Percentiles rank a stretch among this genome's conserved stretches.
Evolutionary conservation across 768 basidiomycete species (phyloP).

Genomic region (Dioszegia crocea): DNA sequence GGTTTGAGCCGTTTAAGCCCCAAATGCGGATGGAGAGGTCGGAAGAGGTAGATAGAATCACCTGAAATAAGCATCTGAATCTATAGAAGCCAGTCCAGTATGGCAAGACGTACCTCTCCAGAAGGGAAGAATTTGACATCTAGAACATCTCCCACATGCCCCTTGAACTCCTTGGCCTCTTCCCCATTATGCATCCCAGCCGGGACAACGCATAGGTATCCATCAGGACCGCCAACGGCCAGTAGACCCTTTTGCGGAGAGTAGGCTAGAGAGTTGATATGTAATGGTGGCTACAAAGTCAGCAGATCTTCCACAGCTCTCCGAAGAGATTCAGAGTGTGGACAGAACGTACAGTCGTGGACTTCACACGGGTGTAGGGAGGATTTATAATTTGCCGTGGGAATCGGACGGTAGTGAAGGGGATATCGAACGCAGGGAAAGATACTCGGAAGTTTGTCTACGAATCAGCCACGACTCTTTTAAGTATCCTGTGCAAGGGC

Average conservation of each 20-base stretch:
- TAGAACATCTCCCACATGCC: constrained; percentile 51
- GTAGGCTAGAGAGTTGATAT: constrained; percentile 40
- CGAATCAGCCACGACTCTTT: not conserved
- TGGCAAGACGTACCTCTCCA: constrained; percentile 34
- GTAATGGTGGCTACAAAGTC: constrained; percentile 32
- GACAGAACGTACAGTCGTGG: constrained; percentile 28
- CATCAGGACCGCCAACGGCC: constrained; percentile 47
- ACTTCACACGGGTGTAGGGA: constrained; percentile 51
- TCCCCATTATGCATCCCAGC: constrained; percentile 11
- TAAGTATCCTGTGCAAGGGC: no score
- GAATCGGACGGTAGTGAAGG: constrained; percentile 55
- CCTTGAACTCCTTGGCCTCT: constrained; percentile 34
- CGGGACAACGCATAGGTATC: constrained; percentile 37
- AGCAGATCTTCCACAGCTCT: not conserved
- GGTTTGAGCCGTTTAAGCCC: constrained; percentile 57
- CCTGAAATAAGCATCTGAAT: constrained; percentile 47
- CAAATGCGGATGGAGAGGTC: constrained; percentile 67
- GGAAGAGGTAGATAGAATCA: constrained; percentile 64
- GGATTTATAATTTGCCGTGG: constrained; percentile 58
- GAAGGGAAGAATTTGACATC: constrained; percentile 48
- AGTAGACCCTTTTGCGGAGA: constrained; percentile 28
- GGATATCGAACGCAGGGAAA: constrained; percentile 53
- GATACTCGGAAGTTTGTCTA: constrained; percentile 37
- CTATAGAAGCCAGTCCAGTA: not conserved
- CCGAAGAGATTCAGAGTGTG: no score